Conservation (phyloP, 768 basidiomycete genomes). For the Russula abietina region DNA sequence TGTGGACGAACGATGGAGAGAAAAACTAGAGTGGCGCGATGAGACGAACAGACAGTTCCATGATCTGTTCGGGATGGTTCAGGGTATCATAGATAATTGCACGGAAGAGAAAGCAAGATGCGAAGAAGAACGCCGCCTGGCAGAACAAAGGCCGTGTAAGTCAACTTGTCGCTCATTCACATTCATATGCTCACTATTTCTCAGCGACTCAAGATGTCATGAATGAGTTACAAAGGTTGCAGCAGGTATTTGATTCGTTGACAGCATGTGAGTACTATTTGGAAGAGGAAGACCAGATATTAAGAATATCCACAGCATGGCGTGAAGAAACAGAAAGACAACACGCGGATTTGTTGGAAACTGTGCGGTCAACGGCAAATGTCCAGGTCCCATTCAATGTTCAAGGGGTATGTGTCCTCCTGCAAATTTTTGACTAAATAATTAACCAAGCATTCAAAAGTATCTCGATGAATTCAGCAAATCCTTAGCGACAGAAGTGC, state of each 20-base stretch:
- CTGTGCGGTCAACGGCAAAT: conserved; percentile 63
- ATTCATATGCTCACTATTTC: conserved; percentile 21
- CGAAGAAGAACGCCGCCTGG: conserved; percentile 48
- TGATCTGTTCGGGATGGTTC: conserved; percentile 56
- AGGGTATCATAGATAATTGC: conserved; percentile 51
- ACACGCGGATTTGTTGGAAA: conserved; percentile 60
- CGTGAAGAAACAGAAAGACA: conserved; percentile 58
- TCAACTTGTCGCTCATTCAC: neutral
- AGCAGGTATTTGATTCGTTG: conserved; percentile 47
- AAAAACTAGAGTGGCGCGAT: conserved; percentile 52
- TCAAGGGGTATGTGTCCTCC: conserved; percentile 52
- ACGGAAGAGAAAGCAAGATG: conserved; percentile 44
- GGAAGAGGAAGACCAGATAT: neutral
- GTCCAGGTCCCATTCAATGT: conserved; percentile 82
- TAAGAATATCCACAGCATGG: conserved; percentile 43
- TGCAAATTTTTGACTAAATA: neutral
- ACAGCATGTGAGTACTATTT: conserved; percentile 46
- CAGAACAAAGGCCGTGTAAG: conserved; percentile 54
- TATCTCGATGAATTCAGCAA: conserved; percentile 87
- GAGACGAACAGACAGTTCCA: conserved; percentile 54
- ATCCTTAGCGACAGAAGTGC: conserved; percentile 75
- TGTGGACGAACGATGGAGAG: conserved; percentile 56
- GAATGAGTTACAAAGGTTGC: conserved; percentile 49
- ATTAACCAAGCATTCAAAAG: conserved; percentile 33
- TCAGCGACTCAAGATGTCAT: conserved; percentile 56